Percentiles rank a stretch among this genome's conserved stretches.
phyloP scores from a whole-genome alignment of 2,329 filamentous ascomycete species.

The Claviceps citrina region DNA sequence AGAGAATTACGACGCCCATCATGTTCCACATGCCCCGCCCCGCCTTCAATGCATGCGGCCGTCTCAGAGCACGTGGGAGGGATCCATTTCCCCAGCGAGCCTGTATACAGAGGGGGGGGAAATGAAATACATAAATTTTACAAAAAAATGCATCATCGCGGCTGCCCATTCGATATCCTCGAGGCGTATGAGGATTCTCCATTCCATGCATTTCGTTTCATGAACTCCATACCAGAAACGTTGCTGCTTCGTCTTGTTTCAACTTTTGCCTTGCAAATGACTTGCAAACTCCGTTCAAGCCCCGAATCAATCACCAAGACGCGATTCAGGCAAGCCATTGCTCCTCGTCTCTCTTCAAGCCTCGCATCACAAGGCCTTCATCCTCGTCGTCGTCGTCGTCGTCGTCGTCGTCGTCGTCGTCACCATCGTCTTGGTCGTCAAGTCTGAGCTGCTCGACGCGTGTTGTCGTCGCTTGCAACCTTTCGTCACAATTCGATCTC shows the following conservation, averaged over 20 bases:
- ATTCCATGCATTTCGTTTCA: not conserved
- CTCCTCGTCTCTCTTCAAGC: constrained; percentile 41
- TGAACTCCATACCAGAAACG: not conserved
- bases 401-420: constrained; percentile 30
- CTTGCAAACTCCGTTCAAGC: no score
- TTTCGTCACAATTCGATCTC: constrained; percentile 19
- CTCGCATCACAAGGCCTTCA: constrained; percentile 42
- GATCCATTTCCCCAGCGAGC: not conserved
- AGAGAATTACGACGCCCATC: no score
- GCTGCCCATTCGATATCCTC: not conserved
- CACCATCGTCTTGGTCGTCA: constrained; percentile 26
- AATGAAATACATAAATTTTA: not conserved
- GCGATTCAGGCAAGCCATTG: constrained; percentile 39
- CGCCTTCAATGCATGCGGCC: no score
- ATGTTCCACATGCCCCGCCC: no score
- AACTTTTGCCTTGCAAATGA: not conserved
- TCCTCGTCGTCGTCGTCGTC: constrained; percentile 36
- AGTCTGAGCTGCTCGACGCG: constrained; percentile 25
- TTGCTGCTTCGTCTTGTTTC: not conserved
- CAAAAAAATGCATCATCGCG: not conserved
- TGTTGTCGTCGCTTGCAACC: constrained; percentile 19
- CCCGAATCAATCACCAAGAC: no score
- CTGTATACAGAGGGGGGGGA: not conserved
- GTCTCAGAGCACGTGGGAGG: not conserved
- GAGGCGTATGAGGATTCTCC: not conserved